Percentiles rank a stretch among this genome's conserved stretches.
Evolutionary conservation across 2,329 filamentous ascomycete species (phyloP).

Genomic region (Diaporthe australafricana): DNA sequence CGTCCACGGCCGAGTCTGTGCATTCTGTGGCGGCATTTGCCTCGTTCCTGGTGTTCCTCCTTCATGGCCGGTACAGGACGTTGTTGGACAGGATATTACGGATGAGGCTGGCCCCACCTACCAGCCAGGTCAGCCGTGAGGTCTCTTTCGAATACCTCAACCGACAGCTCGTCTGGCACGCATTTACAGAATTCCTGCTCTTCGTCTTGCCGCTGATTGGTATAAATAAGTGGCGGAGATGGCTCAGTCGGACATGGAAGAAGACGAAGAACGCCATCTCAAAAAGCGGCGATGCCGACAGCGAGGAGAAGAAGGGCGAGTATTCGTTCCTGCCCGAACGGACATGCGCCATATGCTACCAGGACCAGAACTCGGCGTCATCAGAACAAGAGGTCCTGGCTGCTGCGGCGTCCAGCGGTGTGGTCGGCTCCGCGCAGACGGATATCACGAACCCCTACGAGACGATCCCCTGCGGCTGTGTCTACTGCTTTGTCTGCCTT

Average conservation of each 20-base stretch:
- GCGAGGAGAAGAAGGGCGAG: slow-evolving; percentile 74
- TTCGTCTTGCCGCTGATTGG: slow-evolving; percentile 97
- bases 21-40: slow-evolving; percentile 85
- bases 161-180: slow-evolving; percentile 97
- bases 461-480: slow-evolving; percentile 85
- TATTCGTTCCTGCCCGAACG: slow-evolving; percentile 88
- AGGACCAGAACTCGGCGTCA: slow-evolving; percentile 84
- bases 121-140: slow-evolving; percentile 86
- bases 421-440: slow-evolving; percentile 88
- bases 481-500: slow-evolving; percentile 98
- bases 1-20: slow-evolving; percentile 74
- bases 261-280: slow-evolving; percentile 77
- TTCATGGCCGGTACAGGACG: slow-evolving; percentile 92
- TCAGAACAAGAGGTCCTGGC: slow-evolving; percentile 80
- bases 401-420: slow-evolving; percentile 77
- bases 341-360: slow-evolving; percentile 97
- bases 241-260: slow-evolving; percentile 88
- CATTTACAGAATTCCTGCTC: slow-evolving; percentile 98
- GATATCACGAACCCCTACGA: slow-evolving; percentile 98
- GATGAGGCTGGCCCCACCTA: slow-evolving; percentile 86
- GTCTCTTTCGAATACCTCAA: slow-evolving; percentile 99
- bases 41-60: slow-evolving; percentile 91
- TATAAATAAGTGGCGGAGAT: slow-evolving; percentile 91
- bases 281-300: slow-evolving; percentile 47
- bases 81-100: slow-evolving; percentile 86